Percentiles rank a stretch among this genome's conserved stretches.
Conservation (phyloP, 345 rosid species). For the Citrus trifoliata region DNA sequence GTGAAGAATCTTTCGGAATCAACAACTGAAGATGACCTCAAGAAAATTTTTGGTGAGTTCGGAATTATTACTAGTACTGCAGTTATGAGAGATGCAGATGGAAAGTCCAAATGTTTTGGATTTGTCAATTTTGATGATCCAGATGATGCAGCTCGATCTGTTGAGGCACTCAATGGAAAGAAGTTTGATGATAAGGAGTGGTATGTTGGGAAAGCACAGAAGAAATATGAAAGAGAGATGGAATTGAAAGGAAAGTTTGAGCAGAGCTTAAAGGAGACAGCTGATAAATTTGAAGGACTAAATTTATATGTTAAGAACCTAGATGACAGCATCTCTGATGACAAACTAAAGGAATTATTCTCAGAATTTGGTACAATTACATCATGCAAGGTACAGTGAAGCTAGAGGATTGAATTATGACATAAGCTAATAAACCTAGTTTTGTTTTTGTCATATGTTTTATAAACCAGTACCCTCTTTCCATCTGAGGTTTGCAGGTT, state of each 20-base stretch:
- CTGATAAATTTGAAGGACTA: constrained; percentile 40
- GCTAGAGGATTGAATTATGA: background rate
- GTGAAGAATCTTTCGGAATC: constrained; percentile 71
- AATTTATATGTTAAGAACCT: constrained; percentile 43
- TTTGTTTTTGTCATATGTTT: background rate
- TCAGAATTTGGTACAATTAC: constrained; percentile 37
- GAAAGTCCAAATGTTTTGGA: constrained; percentile 46
- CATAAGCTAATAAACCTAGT: background rate
- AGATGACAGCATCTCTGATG: constrained; percentile 49
- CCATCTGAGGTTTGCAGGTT: constrained; percentile 36
- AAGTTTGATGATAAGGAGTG: constrained; percentile 45
- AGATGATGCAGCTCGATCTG: constrained; percentile 49
- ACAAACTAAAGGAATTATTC: constrained; percentile 40
- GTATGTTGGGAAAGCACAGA: constrained; percentile 53
- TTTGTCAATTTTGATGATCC: constrained; percentile 45
- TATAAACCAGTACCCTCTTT: background rate
- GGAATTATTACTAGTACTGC: constrained; percentile 68
- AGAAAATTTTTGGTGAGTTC: constrained; percentile 56
- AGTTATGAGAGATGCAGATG: constrained; percentile 64
- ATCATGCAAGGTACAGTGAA: constrained; percentile 34
- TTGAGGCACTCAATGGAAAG: constrained; percentile 44
- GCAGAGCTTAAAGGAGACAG: constrained; percentile 50
- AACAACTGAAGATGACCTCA: constrained; percentile 57
- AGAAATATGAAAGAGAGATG: constrained; percentile 45
- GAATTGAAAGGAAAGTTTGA: constrained; percentile 39